Percentiles rank a stretch among this genome's conserved stretches.
Evolutionary conservation across 176 grass and related monocot species (phyloP).

Genomic region (Dendrocalamus sinicus): DNA sequence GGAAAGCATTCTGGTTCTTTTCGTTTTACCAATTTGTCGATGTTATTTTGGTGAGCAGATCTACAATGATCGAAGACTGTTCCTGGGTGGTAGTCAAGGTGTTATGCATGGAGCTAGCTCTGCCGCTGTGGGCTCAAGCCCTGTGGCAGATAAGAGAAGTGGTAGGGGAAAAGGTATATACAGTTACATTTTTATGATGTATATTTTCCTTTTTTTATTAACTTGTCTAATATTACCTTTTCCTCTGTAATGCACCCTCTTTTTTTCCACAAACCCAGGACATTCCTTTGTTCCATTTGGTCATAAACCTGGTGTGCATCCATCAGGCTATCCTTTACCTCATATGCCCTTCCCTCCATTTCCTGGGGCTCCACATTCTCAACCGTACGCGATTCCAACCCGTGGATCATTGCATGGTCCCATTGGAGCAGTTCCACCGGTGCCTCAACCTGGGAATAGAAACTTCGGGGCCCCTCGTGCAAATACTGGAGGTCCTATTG

Average conservation of each 20-base stretch:
- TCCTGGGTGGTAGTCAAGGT: constrained; percentile 83
- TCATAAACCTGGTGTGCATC: constrained; percentile 78
- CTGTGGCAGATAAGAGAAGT: constrained; percentile 70
- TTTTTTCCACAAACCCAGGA: constrained; percentile 42
- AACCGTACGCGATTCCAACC: constrained; percentile 94
- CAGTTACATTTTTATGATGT: neutral
- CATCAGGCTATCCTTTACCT: constrained; percentile 76
- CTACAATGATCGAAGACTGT: constrained; percentile 89
- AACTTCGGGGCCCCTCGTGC: constrained; percentile 80
- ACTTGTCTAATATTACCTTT: neutral
- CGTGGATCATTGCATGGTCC: constrained; percentile 83
- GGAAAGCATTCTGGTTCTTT: constrained; percentile 1
- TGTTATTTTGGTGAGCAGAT: constrained; percentile 61
- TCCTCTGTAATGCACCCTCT: neutral
- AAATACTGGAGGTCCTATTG: constrained; percentile 85
- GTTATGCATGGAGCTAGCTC: constrained; percentile 63
- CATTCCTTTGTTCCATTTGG: constrained; percentile 86
- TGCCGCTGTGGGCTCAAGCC: constrained; percentile 55
- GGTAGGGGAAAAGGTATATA: constrained; percentile 77
- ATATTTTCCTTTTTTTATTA: constrained; percentile 7
- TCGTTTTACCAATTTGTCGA: neutral
- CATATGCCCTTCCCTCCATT: constrained; percentile 86
- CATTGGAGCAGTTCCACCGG: constrained; percentile 78
- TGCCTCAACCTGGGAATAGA: constrained; percentile 79
- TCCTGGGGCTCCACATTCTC: constrained; percentile 85